Conservation (phyloP, 2,329 filamentous ascomycete species). For the Sphaerulina musiva region DNA sequence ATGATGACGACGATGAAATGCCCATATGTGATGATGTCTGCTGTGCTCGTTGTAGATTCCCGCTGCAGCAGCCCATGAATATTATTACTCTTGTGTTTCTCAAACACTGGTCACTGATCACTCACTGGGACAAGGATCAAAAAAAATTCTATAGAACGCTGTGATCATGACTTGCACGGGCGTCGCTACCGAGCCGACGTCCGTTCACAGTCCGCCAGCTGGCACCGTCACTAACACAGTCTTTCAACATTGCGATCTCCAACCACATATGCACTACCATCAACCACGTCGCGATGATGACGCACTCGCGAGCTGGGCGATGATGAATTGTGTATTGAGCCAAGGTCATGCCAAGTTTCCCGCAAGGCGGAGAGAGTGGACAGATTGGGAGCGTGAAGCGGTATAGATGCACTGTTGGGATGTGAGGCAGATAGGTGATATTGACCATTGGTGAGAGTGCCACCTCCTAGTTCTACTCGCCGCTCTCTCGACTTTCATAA, state of each 20-base stretch:
- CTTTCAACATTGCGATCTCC: constrained; percentile 3
- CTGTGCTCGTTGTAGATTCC: constrained; percentile 1
- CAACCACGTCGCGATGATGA: background rate
- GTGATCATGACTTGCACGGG: background rate
- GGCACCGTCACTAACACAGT: background rate
- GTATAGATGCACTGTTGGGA: background rate
- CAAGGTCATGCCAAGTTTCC: constrained; percentile 1
- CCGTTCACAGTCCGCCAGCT: background rate
- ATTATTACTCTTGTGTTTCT: background rate
- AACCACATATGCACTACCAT: background rate
- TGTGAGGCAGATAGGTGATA: too few relatives aligned
- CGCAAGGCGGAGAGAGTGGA: background rate
- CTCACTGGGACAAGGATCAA: background rate
- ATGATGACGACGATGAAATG: constrained; percentile 4
- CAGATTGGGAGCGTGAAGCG: background rate
- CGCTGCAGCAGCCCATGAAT: background rate
- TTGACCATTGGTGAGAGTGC: too few relatives aligned
- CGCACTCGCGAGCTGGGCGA: constrained; percentile 5
- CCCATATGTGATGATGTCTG: background rate
- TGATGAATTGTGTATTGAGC: background rate
- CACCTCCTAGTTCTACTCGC: too few relatives aligned
- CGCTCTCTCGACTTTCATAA: too few relatives aligned
- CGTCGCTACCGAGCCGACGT: background rate
- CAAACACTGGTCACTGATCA: constrained; percentile 3
- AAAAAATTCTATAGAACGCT: background rate